Evolutionary conservation across 1,284 basidiomycete genomes (phyloP).

Genomic region (Ustilago loliicola): DNA sequence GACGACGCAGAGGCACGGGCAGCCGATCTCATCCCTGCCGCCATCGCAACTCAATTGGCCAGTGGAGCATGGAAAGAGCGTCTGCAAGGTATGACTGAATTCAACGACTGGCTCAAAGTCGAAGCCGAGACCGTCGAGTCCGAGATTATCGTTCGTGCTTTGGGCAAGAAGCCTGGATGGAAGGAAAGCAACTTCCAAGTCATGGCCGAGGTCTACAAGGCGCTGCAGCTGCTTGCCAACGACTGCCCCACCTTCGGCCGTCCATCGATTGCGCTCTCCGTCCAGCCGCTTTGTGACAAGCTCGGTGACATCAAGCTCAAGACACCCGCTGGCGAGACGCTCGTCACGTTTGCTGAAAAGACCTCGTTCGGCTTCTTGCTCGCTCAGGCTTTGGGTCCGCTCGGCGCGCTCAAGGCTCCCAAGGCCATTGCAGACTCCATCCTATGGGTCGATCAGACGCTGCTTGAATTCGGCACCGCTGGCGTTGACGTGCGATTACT

Average conservation of each 20-base stretch:
- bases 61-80: conserved; percentile 95
- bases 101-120: conserved; percentile 85
- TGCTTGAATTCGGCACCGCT: conserved; percentile 92
- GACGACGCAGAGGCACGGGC: conserved; percentile 92
- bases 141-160: conserved; percentile 89
- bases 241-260: conserved; percentile 85
- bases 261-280: conserved; percentile 84
- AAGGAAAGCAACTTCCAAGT: conserved; percentile 97
- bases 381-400: conserved; percentile 76
- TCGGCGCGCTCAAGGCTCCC: conserved; percentile 80
- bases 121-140: conserved; percentile 81
- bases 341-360: conserved; percentile 87
- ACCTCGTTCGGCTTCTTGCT: conserved; percentile 95
- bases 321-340: conserved; percentile 92
- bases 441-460: conserved; percentile 86
- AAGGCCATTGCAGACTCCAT: conserved; percentile 95
- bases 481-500: conserved; percentile 86
- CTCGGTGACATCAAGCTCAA: conserved; percentile 96
- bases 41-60: conserved; percentile 80
- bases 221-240: conserved; percentile 78
- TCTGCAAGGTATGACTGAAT: conserved; percentile 86
- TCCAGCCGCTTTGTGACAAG: conserved; percentile 92
- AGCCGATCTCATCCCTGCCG: conserved; percentile 80
- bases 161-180: conserved; percentile 93
- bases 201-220: conserved; percentile 63